Conservation (phyloP, 2,329 filamentous ascomycete species). For the Cryphonectria naterciae region DNA sequence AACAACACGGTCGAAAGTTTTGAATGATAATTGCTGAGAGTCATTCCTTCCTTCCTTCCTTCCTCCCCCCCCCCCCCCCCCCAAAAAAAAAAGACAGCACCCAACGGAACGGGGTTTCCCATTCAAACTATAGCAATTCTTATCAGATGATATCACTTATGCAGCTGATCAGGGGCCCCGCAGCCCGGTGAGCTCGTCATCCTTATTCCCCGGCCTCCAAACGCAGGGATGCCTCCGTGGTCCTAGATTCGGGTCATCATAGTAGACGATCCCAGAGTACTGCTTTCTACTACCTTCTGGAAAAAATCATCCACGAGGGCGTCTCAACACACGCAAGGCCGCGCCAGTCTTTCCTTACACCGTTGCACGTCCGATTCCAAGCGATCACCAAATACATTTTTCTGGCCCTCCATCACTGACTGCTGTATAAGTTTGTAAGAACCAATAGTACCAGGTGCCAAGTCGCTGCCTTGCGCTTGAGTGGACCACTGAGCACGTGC, state of each 20-base stretch:
- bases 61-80: too few relatives aligned
- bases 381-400: background rate
- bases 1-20: too few relatives aligned
- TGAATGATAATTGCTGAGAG: too few relatives aligned
- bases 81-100: background rate
- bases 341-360: background rate
- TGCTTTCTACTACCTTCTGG: background rate
- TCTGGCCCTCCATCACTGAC: background rate
- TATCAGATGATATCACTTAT: background rate
- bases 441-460: conserved; percentile 12
- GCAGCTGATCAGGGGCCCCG: background rate
- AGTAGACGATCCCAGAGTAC: background rate
- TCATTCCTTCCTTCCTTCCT: too few relatives aligned
- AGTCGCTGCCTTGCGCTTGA: background rate
- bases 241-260: background rate
- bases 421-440: background rate
- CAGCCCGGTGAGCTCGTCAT: background rate
- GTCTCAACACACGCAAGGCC: background rate
- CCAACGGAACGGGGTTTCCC: background rate
- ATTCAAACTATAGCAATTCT: background rate
- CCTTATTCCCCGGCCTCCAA: background rate
- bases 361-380: background rate
- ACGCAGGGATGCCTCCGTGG: conserved; percentile 4
- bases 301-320: background rate
- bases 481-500: conserved; percentile 1